A percentile compares a stretch with the other conserved stretches of the same genome.
phyloP scores from a whole-genome alignment of 192 early-diverging fungal species.

The Linderina pennispora region DNA sequence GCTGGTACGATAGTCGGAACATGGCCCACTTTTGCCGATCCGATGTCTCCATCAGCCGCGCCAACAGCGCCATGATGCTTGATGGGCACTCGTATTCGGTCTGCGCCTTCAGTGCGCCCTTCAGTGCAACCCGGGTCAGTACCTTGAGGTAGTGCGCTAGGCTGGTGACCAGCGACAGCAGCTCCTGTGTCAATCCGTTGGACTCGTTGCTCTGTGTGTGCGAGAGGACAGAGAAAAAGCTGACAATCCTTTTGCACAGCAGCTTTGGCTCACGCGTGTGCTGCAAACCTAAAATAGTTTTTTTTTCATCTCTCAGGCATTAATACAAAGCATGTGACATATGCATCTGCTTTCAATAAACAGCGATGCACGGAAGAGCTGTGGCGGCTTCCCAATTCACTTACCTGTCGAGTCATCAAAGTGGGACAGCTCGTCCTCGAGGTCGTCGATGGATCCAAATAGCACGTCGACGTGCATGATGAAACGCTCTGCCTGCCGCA shows the following conservation, averaged over 20 bases:
- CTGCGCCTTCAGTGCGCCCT: conserved; percentile 69
- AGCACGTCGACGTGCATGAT: conserved; percentile 90
- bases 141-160: conserved; percentile 92
- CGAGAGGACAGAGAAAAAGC: conserved; percentile 88
- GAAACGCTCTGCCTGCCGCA: conserved; percentile 77
- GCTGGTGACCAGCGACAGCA: conserved; percentile 83
- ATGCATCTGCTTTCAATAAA: too few relatives aligned
- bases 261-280: conserved; percentile 89
- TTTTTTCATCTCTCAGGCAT: conserved; percentile 1
- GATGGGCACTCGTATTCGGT: conserved; percentile 45
- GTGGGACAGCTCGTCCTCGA: conserved; percentile 65
- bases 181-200: conserved; percentile 67
- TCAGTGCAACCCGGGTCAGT: conserved; percentile 81
- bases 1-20: conserved; percentile 44
- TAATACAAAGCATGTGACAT: background rate
- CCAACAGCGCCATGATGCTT: conserved; percentile 61
- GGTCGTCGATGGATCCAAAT: conserved; percentile 82
- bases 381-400: too few relatives aligned
- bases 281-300: conserved; percentile 46
- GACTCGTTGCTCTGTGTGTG: conserved; percentile 56
- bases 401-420: conserved; percentile 58
- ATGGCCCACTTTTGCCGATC: conserved; percentile 46
- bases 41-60: conserved; percentile 66
- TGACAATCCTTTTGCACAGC: conserved; percentile 90
- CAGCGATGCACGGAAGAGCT: too few relatives aligned